A percentile compares a stretch with the other conserved stretches of the same genome.
Conservation (phyloP, 2,329 filamentous ascomycete genomes). For the Fusarium compactum region DNA sequence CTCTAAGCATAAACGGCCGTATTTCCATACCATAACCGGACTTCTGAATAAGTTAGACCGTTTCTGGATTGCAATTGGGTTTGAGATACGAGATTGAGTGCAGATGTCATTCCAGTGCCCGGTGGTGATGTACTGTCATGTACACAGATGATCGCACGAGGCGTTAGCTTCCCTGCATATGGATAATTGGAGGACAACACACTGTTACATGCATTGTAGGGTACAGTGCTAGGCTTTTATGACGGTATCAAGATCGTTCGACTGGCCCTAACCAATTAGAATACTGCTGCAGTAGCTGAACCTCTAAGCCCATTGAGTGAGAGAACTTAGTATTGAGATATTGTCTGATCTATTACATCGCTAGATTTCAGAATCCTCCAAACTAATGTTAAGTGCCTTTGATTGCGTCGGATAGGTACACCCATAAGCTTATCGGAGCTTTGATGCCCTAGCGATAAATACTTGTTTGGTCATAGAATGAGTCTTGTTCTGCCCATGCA, state of each 20-base stretch:
- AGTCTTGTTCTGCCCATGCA: conserved; percentile 15
- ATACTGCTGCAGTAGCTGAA: background rate
- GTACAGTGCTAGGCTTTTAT: background rate
- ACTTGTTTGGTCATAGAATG: conserved; percentile 28
- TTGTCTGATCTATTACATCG: background rate
- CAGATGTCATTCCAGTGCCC: conserved; percentile 29
- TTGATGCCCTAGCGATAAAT: conserved; percentile 65
- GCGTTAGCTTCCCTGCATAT: too few species aligned
- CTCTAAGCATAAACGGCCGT: background rate
- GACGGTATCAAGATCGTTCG: background rate
- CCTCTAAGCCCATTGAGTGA: background rate
- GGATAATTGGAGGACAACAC: background rate
- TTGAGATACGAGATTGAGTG: conserved; percentile 10
- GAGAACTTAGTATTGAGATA: background rate
- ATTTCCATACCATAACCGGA: conserved; percentile 1
- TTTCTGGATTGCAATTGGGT: conserved; percentile 13
- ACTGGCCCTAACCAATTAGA: background rate
- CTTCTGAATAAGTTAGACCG: background rate
- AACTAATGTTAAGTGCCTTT: background rate
- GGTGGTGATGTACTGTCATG: background rate
- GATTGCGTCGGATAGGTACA: background rate
- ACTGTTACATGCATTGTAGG: background rate
- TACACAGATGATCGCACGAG: background rate
- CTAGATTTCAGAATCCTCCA: background rate
- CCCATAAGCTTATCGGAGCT: conserved; percentile 38